phyloP scores from a whole-genome alignment of 1,284 basidiomycete species.

The Microbotryum saponariae region DNA sequence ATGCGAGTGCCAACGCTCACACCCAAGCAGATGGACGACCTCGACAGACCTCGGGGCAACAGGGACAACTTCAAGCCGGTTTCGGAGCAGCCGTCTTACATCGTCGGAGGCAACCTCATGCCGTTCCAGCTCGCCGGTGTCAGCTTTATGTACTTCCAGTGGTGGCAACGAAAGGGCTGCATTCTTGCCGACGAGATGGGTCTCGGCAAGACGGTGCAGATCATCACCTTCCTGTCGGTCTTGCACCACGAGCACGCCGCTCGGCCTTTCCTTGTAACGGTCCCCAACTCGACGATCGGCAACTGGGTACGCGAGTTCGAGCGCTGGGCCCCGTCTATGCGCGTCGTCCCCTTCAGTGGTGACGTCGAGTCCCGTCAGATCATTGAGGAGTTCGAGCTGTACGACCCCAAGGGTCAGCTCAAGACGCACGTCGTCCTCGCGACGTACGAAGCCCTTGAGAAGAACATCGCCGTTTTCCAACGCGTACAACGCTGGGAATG shows the following conservation, averaged over 20 bases:
- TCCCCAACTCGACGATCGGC: conserved; percentile 86
- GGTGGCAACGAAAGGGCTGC: conserved; percentile 76
- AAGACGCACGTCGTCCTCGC: conserved; percentile 64
- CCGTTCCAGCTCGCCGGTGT: conserved; percentile 69
- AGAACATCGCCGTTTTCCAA: conserved; percentile 65
- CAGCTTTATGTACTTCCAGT: conserved; percentile 75
- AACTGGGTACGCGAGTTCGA: conserved; percentile 78
- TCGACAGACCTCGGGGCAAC: conserved; percentile 21
- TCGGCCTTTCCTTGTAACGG: conserved; percentile 77
- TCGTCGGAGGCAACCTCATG: conserved; percentile 32
- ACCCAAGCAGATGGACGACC: conserved; percentile 20
- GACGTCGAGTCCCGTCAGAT: conserved; percentile 54
- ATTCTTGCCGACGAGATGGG: conserved; percentile 97
- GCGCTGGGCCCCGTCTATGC: conserved; percentile 73
- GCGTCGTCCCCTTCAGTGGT: conserved; percentile 62
- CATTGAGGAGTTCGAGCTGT: conserved; percentile 73
- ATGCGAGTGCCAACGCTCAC: conserved; percentile 27
- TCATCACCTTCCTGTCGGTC: conserved; percentile 74
- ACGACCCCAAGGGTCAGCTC: conserved; percentile 48
- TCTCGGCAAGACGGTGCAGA: conserved; percentile 83
- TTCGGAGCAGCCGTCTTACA: conserved; percentile 31
- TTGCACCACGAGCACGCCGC: conserved; percentile 56
- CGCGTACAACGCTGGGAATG: conserved; percentile 81
- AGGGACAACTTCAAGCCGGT: conserved; percentile 10
- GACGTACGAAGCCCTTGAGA: conserved; percentile 60